Evolutionary conservation across 306 rosid genomes (phyloP).

Genomic region (Chamaecrista fasciculata): DNA sequence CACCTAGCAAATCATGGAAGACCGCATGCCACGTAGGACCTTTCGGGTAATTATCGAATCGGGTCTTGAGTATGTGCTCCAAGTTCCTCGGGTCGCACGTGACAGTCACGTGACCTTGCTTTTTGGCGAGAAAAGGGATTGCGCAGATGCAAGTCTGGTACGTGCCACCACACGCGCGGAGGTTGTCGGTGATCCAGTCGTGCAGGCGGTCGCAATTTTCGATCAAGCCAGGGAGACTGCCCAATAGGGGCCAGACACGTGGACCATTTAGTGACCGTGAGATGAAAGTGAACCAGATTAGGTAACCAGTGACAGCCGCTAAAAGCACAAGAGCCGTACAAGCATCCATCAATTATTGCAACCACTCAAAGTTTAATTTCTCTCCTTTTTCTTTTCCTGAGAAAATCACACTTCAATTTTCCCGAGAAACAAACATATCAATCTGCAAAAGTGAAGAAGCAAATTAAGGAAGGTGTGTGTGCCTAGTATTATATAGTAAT

Average conservation of each 20-base stretch:
- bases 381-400: not conserved
- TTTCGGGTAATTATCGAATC: conserved; percentile 17
- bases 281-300: not conserved
- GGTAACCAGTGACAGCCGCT: conserved; percentile 6
- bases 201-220: conserved; percentile 12
- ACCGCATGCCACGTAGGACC: conserved; percentile 16
- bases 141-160: conserved; percentile 14
- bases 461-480: not conserved
- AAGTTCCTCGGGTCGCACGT: conserved; percentile 14
- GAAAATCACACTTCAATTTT: not conserved
- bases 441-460: no score
- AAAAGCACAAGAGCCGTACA: not conserved
- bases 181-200: conserved; percentile 11
- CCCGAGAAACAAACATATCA: not conserved
- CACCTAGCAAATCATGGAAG: not conserved
- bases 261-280: conserved; percentile 6
- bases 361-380: no score
- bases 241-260: conserved; percentile 17
- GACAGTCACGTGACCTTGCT: conserved; percentile 21
- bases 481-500: no score
- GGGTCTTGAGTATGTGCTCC: not conserved
- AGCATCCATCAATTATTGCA: conserved; percentile 45
- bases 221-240: not conserved
- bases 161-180: conserved; percentile 16
- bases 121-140: not conserved